phyloP scores from a whole-genome alignment of 2,329 filamentous ascomycete genomes.

The Periconia macrospinosa region DNA sequence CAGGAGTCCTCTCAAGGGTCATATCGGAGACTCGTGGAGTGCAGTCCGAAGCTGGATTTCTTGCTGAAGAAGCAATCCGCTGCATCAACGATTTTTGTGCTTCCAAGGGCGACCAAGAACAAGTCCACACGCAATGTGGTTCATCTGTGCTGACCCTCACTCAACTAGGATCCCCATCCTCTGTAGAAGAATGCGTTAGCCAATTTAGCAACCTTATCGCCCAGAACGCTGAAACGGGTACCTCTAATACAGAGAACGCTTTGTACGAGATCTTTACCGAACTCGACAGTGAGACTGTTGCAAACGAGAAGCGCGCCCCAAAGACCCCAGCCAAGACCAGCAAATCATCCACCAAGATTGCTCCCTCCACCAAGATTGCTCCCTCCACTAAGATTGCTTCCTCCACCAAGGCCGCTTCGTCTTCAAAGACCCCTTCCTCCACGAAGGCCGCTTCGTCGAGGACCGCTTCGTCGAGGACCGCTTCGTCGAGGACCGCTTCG shows the following conservation, averaged over 20 bases:
- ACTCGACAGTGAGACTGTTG: neutral
- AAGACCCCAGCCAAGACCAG: neutral
- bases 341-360: neutral
- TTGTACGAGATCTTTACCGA: constrained; percentile 2
- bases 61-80: neutral
- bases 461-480: too few species aligned
- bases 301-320: neutral
- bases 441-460: too few species aligned
- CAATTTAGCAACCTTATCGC: constrained; percentile 1
- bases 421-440: neutral
- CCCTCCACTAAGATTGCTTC: neutral
- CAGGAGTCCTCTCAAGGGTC: neutral
- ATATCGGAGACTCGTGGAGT: constrained; percentile 1
- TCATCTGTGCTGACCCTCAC: constrained; percentile 1
- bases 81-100: constrained; percentile 4
- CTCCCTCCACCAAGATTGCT: neutral
- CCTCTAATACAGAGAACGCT: constrained; percentile 1
- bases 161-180: constrained; percentile 2
- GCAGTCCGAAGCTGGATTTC: neutral
- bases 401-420: neutral
- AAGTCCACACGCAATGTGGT: neutral
- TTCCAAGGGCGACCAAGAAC: neutral
- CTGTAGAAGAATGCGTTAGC: constrained; percentile 3
- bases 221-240: neutral
- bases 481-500: too few species aligned